phyloP scores from a whole-genome alignment of 176 grass and related monocot genomes.

The Panicum miliaceum region DNA sequence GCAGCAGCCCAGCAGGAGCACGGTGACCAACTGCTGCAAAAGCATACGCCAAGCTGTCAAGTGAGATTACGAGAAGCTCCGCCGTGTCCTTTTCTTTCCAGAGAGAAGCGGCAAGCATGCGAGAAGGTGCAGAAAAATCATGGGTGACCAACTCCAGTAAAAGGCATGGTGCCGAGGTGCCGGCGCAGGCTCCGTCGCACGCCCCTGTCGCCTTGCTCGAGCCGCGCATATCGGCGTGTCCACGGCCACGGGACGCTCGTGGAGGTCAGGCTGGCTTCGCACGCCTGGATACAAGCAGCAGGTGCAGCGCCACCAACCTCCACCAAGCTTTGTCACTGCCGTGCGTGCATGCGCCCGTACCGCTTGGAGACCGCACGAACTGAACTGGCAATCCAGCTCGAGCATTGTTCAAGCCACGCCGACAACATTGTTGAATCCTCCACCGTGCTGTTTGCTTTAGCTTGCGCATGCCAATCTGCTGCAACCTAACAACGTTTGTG shows the following conservation, averaged over 20 bases:
- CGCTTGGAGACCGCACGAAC: too few relatives aligned
- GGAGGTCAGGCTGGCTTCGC: background rate
- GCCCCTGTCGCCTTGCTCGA: constrained; percentile 19
- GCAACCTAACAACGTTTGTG: too few relatives aligned
- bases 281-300: background rate
- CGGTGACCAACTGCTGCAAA: background rate
- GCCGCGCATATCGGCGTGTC: background rate
- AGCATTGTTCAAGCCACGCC: too few relatives aligned
- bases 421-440: too few relatives aligned
- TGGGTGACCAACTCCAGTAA: background rate
- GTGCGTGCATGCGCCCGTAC: too few relatives aligned
- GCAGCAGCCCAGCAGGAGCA: too few relatives aligned
- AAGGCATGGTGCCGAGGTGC: background rate
- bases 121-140: background rate
- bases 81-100: background rate
- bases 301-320: constrained; percentile 14
- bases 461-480: too few relatives aligned
- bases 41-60: background rate
- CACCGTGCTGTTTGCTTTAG: too few relatives aligned
- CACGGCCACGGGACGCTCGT: background rate
- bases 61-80: background rate
- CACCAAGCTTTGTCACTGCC: constrained; percentile 16
- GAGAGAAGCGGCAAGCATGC: background rate
- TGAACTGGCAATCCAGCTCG: too few relatives aligned
- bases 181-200: background rate